These are phyloP conservation scores for Houttuynia cordata DNA, from an alignment of 164 flowering plant genomes.

Conservation along the genomic window DNA sequence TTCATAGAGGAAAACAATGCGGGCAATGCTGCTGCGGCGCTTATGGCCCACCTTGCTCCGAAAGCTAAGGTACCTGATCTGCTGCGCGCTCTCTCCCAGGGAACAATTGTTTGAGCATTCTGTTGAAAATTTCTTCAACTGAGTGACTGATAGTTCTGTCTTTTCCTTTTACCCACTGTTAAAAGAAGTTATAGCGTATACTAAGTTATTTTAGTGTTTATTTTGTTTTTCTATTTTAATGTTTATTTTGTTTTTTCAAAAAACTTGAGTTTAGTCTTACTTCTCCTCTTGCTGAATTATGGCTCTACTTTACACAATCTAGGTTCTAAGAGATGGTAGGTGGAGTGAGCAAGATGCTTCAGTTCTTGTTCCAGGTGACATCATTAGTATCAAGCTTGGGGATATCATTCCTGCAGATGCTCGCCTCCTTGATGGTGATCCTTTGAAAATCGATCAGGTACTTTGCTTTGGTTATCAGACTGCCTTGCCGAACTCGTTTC, in stretches of 20 bases:
- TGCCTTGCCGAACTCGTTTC: not conserved
- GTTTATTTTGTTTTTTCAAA: too few species aligned
- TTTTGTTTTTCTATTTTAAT: too few species aligned
- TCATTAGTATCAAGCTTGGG: conserved; percentile 77
- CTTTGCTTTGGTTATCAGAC: not conserved
- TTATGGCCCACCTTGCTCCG: conserved; percentile 94
- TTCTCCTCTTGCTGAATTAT: not conserved
- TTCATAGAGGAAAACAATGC: conserved; percentile 95
- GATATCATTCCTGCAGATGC: conserved; percentile 95
- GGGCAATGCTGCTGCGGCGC: conserved; percentile 93
- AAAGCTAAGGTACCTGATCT: conserved; percentile 54
- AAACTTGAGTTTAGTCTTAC: not conserved
- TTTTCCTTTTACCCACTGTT: too few species aligned
- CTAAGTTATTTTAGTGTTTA: too few species aligned
- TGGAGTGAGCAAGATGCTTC: conserved; percentile 84
- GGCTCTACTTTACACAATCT: not conserved
- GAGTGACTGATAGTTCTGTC: not conserved
- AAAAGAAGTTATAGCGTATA: too few species aligned
- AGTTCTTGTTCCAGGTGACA: conserved; percentile 81
- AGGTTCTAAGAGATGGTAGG: conserved; percentile 79
- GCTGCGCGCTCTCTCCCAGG: not conserved
- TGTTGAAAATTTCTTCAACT: not conserved
- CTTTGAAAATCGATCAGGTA: conserved; percentile 86
- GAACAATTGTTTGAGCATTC: too few species aligned
- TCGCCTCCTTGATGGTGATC: conserved; percentile 86